phyloP scores from a whole-genome alignment of 805 yeast species.

The Teunomyces stri region DNA sequence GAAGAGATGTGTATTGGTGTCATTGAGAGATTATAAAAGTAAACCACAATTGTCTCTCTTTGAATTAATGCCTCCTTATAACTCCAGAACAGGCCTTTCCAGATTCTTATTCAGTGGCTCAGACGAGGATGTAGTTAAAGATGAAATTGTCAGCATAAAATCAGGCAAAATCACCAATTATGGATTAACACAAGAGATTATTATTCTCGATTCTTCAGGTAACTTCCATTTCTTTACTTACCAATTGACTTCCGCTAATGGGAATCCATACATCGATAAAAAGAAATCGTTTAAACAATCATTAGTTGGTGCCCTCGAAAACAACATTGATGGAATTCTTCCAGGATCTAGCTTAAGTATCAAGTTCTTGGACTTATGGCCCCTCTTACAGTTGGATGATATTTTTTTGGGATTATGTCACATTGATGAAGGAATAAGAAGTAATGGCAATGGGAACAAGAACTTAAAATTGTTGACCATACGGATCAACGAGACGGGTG shows the following conservation, averaged over 20 bases:
- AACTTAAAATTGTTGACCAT: slow-evolving; percentile 52
- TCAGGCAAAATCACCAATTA: slow-evolving; percentile 52
- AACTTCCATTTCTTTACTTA: slow-evolving; percentile 28
- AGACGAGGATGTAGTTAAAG: slow-evolving; percentile 16
- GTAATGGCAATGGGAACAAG: slow-evolving; percentile 16
- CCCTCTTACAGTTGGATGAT: slow-evolving; percentile 32
- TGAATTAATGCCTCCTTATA: slow-evolving; percentile 24
- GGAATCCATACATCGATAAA: slow-evolving; percentile 24
- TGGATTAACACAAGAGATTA: slow-evolving; percentile 41
- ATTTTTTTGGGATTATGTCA: slow-evolving; percentile 43
- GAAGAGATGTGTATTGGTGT: slow-evolving; percentile 61
- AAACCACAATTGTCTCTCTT: slow-evolving; percentile 46
- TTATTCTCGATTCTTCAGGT: slow-evolving; percentile 48
- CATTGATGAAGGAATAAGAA: slow-evolving; percentile 14
- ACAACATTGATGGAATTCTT: slow-evolving; percentile 38
- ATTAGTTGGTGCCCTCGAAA: slow-evolving; percentile 27
- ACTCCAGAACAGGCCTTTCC: slow-evolving; percentile 1
- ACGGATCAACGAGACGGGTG: slow-evolving; percentile 48
- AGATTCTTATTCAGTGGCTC: slow-evolving; percentile 9
- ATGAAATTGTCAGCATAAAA: slow-evolving; percentile 58
- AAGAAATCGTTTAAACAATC: slow-evolving; percentile 29
- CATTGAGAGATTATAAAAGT: slow-evolving; percentile 67
- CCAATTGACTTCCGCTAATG: slow-evolving; percentile 28
- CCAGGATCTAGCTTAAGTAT: slow-evolving; percentile 50
- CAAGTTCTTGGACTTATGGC: slow-evolving; percentile 61